phyloP scores from a whole-genome alignment of 345 rosid species.

The Murraya paniculata region DNA sequence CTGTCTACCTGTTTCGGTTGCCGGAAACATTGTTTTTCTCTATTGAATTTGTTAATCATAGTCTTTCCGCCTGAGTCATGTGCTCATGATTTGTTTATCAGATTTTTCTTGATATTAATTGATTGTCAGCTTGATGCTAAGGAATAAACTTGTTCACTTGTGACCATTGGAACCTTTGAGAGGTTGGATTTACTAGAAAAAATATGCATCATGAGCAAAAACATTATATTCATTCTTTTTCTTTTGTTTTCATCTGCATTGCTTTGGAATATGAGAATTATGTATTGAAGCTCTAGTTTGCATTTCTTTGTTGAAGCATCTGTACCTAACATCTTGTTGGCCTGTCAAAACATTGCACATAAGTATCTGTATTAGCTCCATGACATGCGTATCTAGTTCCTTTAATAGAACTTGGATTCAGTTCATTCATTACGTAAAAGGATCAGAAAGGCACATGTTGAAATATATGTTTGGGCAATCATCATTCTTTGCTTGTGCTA shows the following conservation, averaged over 20 bases:
- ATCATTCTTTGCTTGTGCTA: background rate
- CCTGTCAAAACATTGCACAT: too few species aligned
- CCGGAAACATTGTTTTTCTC: background rate
- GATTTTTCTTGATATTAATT: background rate
- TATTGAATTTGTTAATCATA: background rate
- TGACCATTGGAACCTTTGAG: background rate
- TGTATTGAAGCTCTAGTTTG: background rate
- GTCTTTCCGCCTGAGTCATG: background rate
- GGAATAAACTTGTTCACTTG: background rate
- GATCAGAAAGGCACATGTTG: background rate
- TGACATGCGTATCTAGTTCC: too few species aligned
- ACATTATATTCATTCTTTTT: background rate
- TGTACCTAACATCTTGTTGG: background rate
- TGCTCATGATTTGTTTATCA: background rate
- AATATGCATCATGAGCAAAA: background rate
- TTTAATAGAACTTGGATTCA: background rate
- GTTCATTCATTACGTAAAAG: background rate
- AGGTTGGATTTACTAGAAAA: background rate
- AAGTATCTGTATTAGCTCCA: too few species aligned
- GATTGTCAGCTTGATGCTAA: background rate
- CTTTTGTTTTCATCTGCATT: background rate
- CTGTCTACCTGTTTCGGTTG: background rate
- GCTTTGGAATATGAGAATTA: background rate
- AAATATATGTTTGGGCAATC: background rate
- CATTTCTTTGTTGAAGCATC: slow-evolving; percentile 3